Base-by-base conservation (phyloP, 352 stramenopile genomes). In the Globisporangium barbulae region DNA sequence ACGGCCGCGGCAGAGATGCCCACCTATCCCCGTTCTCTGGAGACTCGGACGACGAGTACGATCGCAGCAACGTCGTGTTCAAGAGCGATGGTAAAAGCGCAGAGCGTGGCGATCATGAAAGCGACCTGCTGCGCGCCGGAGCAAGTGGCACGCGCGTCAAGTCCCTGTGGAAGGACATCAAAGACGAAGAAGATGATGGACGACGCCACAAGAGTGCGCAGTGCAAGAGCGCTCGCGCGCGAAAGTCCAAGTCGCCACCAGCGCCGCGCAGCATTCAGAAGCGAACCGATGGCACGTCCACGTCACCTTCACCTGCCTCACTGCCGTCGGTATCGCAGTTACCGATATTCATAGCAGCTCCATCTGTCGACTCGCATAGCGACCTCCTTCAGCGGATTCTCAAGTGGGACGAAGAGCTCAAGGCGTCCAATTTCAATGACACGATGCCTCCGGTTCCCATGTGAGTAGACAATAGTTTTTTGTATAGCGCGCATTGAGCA, bases 91-190 rank as follows among this genome's bases (percentile, higher is more conserved):
- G 21, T 8, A 7, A 6, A 10, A 17, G 13, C 5, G 9, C 22
- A 31, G 53, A 60, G 30, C 28, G 37, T 52, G 54, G 41, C n/a
- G 54, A 52, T 22, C 17, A 3, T 13, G n/a, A 45, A 5, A 42
- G 5, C 13, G 31, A 28, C 22, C n/a, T 47, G 13, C 17, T 54
- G 9, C 9, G 15, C 25, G 56, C 28, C 15, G 19, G 22, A 28
- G 5, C 56, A 44, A 47, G 41, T 22, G 44, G 56, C 39, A 53
- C 54, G 39, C 53, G 54, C 9, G 62, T 68, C 22, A 68, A 63
- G 45, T 39, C 63, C 5, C 45, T 68, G 10, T 68, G 62, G 62
- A 59, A 54, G 31, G 61, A 61, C 8, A 53, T 59, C 17, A 62
- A 57, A 42, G 59, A 59, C 7, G 49, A 59, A 19, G 49, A 44